Evolutionary conservation across 2,329 filamentous ascomycete genomes (phyloP).

Genomic region (Fusarium circinatum): DNA sequence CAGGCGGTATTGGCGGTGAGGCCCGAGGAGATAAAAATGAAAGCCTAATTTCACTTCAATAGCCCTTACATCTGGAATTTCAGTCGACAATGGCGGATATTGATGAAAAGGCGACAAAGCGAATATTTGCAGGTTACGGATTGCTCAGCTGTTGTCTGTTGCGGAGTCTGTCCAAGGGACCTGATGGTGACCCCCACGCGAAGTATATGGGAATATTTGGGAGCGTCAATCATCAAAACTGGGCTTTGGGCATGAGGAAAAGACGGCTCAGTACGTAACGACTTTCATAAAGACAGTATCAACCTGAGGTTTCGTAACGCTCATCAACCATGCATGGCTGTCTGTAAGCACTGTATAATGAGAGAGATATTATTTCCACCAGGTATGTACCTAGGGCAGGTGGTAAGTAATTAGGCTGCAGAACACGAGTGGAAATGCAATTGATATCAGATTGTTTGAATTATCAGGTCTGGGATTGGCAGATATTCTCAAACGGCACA

Average conservation of each 20-base stretch:
- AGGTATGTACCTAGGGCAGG: not conserved
- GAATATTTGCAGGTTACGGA: not conserved
- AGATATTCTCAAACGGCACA: not conserved
- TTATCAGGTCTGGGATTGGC: conserved; percentile 1
- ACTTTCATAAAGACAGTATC: not conserved
- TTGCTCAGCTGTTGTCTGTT: not conserved
- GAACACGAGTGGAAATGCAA: not conserved
- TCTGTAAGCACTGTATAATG: not conserved
- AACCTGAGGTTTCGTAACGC: not conserved
- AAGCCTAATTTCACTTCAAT: not conserved
- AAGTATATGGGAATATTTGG: not conserved
- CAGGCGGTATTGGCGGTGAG: conserved; percentile 22
- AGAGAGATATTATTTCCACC: not conserved
- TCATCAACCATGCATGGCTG: not conserved
- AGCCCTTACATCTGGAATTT: not conserved
- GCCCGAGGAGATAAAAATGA: conserved; percentile 3
- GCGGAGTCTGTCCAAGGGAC: not conserved
- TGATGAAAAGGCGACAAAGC: not conserved
- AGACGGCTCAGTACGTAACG: not conserved
- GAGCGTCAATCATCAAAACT: not conserved
- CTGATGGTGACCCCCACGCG: not conserved
- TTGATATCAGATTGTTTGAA: not conserved
- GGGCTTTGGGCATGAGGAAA: not conserved
- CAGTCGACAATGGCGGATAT: conserved; percentile 9
- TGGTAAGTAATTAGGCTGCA: not conserved